Base-by-base conservation (phyloP, 2,329 filamentous ascomycete genomes). In the Diaporthe aspalathi region DNA sequence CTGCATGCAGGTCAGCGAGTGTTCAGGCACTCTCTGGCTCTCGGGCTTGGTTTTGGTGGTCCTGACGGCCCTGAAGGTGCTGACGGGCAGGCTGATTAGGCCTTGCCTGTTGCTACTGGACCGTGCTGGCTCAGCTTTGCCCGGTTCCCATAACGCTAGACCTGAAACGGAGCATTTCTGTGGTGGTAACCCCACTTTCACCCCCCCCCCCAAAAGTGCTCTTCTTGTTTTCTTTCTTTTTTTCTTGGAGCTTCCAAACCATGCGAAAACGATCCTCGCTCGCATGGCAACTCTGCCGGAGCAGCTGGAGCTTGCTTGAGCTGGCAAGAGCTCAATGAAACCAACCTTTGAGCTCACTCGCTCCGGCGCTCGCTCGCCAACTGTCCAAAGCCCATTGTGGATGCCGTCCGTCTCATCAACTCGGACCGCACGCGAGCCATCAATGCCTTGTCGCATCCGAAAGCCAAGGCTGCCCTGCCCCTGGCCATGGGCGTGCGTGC, bases 51-150 rank as follows among this genome's bases (percentile, higher is more conserved):
- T 45, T n/a, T 62, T 38, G 53, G 53, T 43, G 50, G 22, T 67
- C 35, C 66, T 45, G 49, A 70, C 56, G 68, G 68, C 45, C 7
- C 49, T 35, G 45, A 69, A 47, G 67, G 52, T 43, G 6, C 20
- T n/a, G n/a, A 27, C 65, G 40, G 40, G 40, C 74, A 73, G 77
- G 76, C 76, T 74, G 73, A 77, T 77, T 78, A 76, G 76, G 72
- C 62, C 74, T 74, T 77, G 77, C 78, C 62, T 56, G 71, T 65
- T 70, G 54, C 53, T 57, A 78, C 74, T 78, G 77, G 76, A 67
- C 71, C 72, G 67, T 75, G 74, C 73, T 72, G 22, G 8, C n/a
- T 50, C 60, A 50, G 29, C 45, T 50, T 50, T 65, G 74, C 75
- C 73, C 63, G 71, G 72, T 73, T 76, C 66, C 66, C 70, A 73